Evolutionary conservation across 179 eudicot species (phyloP).

Genomic region (Silene noctiflora): DNA sequence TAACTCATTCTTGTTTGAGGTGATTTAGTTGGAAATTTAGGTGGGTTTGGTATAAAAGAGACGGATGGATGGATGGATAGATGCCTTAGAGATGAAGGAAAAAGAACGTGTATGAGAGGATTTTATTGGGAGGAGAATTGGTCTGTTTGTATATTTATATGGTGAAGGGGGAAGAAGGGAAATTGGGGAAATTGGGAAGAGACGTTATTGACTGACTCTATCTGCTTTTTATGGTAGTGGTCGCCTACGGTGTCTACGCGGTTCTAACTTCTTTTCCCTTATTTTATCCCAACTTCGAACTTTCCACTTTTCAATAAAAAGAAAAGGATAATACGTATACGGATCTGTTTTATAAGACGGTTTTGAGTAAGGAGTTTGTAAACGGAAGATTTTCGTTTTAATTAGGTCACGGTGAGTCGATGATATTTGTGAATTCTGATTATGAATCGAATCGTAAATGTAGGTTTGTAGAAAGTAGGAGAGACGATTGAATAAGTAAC

Average conservation of each 20-base stretch:
- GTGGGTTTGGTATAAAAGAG: neutral
- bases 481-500: too few relatives aligned
- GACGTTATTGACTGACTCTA: neutral
- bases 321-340: too few relatives aligned
- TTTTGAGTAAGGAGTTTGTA: too few relatives aligned
- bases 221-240: neutral
- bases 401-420: too few relatives aligned
- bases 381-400: too few relatives aligned
- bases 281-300: too few relatives aligned
- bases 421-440: too few relatives aligned
- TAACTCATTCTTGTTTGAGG: slow-evolving; percentile 46
- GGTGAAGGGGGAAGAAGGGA: neutral
- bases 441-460: too few relatives aligned
- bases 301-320: too few relatives aligned
- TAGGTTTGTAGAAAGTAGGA: too few relatives aligned
- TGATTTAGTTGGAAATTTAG: neutral
- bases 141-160: neutral
- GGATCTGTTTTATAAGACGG: too few relatives aligned
- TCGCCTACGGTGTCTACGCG: slow-evolving; percentile 1
- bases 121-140: neutral
- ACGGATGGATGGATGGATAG: too few relatives aligned
- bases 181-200: neutral
- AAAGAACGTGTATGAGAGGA: slow-evolving; percentile 5
- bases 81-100: slow-evolving; percentile 7
- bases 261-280: neutral